Base-by-base conservation (phyloP, 1,284 basidiomycete species). In the Cryptococcus sp. region DNA sequence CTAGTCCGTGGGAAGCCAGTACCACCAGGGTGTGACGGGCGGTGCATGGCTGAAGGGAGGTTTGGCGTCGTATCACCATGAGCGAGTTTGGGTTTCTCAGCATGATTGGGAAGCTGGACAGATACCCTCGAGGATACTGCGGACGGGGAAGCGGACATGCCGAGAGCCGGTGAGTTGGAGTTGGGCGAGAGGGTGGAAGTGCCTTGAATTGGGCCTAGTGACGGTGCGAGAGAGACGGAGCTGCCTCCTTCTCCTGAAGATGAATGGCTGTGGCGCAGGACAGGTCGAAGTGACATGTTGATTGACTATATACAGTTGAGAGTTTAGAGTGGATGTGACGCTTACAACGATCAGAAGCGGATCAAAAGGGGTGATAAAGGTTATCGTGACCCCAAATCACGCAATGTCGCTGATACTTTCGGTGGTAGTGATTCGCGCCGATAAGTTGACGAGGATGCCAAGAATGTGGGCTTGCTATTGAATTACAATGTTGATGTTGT, bases 1-100 rank as follows among this genome's bases (percentile, higher is more conserved):
- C 65, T 61, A 16, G 72, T 71, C 20, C 70, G 49, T 1, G 69
- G 69, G 19, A 74, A 57, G 3, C 65, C 67, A 11, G 53, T 55
- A 3, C 23, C 53, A n/a, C 34, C 44, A 19, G 22, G 17, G 19
- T 49, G 44, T 19, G 48, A 41, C 34, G 47, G 46, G 26, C 58
- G 58, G 39, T 57, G 53, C 56, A 62, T 58, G 10, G 64, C 60
- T 5, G 57, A 60, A 40, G 62, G 55, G 20, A 66, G 23, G 19
- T 55, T 54, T 15, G 50, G 29, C 38, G 34, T 44, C 19, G 54
- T 46, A 34, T 54, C 57, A 25, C 44, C n/a, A 25, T 53, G 50
- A 13, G 43, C 46, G 23, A 55, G 44, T 46, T 49, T 56, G n/a
- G 45, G 26, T 25, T 15, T 55, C 10, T 54, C 52, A n/a, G 45